Evolutionary conservation across 2,329 filamentous ascomycete genomes (phyloP).

Genomic region (Albophoma yamanashiensis): DNA sequence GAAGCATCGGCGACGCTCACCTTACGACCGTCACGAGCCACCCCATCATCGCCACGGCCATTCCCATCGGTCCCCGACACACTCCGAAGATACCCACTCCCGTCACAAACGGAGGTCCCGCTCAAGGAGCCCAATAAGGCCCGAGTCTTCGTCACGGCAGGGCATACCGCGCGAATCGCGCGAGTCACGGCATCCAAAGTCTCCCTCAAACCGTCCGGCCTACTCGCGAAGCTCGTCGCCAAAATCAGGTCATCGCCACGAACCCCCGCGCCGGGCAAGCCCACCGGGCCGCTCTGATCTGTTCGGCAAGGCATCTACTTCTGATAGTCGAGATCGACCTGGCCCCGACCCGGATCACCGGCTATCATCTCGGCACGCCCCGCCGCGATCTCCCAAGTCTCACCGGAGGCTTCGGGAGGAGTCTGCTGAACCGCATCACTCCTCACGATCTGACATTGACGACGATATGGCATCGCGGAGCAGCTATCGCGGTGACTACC

Average conservation of each 20-base stretch:
- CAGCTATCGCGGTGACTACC: slow-evolving; percentile 29
- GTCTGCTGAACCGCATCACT: slow-evolving; percentile 20
- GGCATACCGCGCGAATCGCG: slow-evolving; percentile 5
- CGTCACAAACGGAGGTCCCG: slow-evolving; percentile 11
- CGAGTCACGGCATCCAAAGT: slow-evolving; percentile 11
- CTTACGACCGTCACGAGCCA: slow-evolving; percentile 18
- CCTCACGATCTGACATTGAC: slow-evolving; percentile 39
- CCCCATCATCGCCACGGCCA: slow-evolving; percentile 19
- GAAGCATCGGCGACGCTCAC: slow-evolving; percentile 20
- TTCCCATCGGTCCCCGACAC: slow-evolving; percentile 16
- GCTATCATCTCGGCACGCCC: slow-evolving; percentile 10
- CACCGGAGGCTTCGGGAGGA: slow-evolving; percentile 17
- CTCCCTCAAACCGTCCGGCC: slow-evolving; percentile 5
- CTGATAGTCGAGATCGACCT: slow-evolving; percentile 5
- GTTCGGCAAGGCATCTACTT: slow-evolving; percentile 8
- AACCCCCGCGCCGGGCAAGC: slow-evolving; percentile 2
- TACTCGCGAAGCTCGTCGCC: slow-evolving; percentile 6
- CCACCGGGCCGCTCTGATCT: slow-evolving; percentile 13
- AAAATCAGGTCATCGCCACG: not conserved
- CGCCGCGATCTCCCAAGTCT: slow-evolving; percentile 15
- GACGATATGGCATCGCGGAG: slow-evolving; percentile 37
- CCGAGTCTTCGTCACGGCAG: not conserved
- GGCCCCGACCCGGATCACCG: slow-evolving; percentile 10
- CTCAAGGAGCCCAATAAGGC: slow-evolving; percentile 13
- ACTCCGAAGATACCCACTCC: slow-evolving; percentile 9